Evolutionary conservation across 2,329 filamentous ascomycete species (phyloP), one percentile per base, ranked within the genome.

Genomic region (Diaporthe nobilis): DNA sequence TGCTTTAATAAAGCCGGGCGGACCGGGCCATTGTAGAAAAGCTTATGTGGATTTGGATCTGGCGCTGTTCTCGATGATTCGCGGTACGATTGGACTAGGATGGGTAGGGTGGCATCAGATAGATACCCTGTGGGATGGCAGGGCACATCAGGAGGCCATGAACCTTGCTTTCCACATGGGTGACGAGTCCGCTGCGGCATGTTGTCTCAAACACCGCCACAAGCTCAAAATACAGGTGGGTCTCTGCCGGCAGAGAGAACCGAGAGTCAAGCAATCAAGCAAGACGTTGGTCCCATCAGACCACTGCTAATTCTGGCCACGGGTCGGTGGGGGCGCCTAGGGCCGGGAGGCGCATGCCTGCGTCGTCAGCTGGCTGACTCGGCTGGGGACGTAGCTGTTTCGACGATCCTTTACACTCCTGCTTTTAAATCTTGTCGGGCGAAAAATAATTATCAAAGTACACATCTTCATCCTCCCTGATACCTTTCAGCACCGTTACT

Each of bases 301-400:
- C 44, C 42, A 51, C 42, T 37, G 20, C 61, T 67, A 51, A 67
- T 51, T 67, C 61, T 51, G 44, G 61, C 44, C 28, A n/a, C 61
- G 61, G 61, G 44, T n/a, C 28, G 44, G 61, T 51, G 61, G 61
- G 60, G 61, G 61, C 25, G 4, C 28, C 44, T 34, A 17, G 61
- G 44, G 12, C 28, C 28, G 28, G 42, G 44, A 51, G 61, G 61
- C 61, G 61, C 61, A 67, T 51, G 61, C 44, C 10, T 37, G 61
- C 61, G 61, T 67, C 61, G 61, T 67, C 44, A 67, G 61, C 61
- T 51, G 34, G 61, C 61, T 67, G 61, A 67, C 61, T 67, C 61
- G 44, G 31, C 28, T 31, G 17, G 37, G 47, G 61, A 67, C 61
- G 44, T 44, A 44, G 61, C 61, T 49, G 61, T 67, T 67, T 67